Base-by-base conservation (phyloP, 768 basidiomycete species). In the Mrakia frigida region DNA sequence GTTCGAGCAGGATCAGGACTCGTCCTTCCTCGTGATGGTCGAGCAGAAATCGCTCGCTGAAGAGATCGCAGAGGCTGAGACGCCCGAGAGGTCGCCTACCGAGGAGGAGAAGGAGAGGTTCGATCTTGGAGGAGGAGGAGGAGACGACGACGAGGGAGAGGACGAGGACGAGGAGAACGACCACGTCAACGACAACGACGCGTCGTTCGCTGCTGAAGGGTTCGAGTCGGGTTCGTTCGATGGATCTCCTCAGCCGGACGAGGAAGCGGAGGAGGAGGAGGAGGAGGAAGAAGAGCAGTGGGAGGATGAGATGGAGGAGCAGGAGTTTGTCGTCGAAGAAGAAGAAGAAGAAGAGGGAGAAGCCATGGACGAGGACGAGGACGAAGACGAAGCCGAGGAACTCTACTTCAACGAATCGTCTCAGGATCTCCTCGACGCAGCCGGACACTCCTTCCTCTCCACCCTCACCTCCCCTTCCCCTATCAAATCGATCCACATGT, bases 21-120 rank as follows among this genome's bases (percentile, higher is more conserved):
- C 61, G 10, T 67, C 61, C 3, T 74, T 74, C 73, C 63, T 67
- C 73, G 73, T 46, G 18, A 43, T 65, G 60, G 50, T 74, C n/a
- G 61, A 74, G 63, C 73, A 67, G 31, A 74, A 65, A 14, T 65
- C 73, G 18, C 73, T 74, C n/a, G 41, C 43, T 18, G 73, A 74
- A 7, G 63, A 74, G 31, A 74, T 67, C 25, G 65, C 65, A 13
- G 65, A 37, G 16, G 35, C 25, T 4, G 65, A 68, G 25, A 68
- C 65, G 65, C 65, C 65, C 10, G 39, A 68, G 0, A 9, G 23
- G 35, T 43, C 5, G 3, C 11, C 37, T 33, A 41, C 39, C 6
- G 39, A 41, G 39, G 39, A 41, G 39, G 39, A 41, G 39, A 41
- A 50, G 16, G 65, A 41, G 56, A 39, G 6, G 35, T 68, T 35